Conservation (phyloP, 768 basidiomycete species). For the Boletus rufocinnamomeus region DNA sequence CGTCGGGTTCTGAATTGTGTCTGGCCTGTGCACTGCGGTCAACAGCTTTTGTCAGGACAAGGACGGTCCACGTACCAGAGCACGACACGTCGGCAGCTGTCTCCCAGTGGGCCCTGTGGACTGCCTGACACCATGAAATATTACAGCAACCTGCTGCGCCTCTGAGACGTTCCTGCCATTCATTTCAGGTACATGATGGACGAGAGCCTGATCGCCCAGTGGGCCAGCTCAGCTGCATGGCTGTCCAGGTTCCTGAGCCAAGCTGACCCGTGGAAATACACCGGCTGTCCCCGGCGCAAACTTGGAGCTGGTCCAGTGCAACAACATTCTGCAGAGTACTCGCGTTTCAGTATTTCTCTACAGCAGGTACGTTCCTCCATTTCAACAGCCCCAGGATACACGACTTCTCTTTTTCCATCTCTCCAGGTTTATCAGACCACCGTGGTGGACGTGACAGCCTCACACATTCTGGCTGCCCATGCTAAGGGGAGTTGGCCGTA, state of each 20-base stretch:
- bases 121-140: not conserved
- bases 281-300: constrained; percentile 17
- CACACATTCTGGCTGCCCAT: constrained; percentile 61
- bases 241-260: constrained; percentile 3
- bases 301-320: not conserved
- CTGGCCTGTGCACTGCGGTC: not conserved
- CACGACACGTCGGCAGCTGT: too few species aligned
- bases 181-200: not conserved
- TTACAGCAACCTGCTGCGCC: constrained; percentile 9
- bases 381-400: not conserved
- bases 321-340: not conserved
- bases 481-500: constrained; percentile 63
- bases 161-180: not conserved
- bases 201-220: not conserved
- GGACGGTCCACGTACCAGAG: not conserved
- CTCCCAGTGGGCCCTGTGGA: not conserved
- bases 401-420: not conserved
- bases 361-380: constrained; percentile 7
- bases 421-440: constrained; percentile 31
- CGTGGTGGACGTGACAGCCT: constrained; percentile 39
- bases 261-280: constrained; percentile 11
- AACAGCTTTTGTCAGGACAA: too few species aligned
- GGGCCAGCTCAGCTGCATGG: not conserved
- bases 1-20: not conserved
- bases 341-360: not conserved